Evolutionary conservation across 768 basidiomycete genomes (phyloP).

Genomic region (Vararia minispora): DNA sequence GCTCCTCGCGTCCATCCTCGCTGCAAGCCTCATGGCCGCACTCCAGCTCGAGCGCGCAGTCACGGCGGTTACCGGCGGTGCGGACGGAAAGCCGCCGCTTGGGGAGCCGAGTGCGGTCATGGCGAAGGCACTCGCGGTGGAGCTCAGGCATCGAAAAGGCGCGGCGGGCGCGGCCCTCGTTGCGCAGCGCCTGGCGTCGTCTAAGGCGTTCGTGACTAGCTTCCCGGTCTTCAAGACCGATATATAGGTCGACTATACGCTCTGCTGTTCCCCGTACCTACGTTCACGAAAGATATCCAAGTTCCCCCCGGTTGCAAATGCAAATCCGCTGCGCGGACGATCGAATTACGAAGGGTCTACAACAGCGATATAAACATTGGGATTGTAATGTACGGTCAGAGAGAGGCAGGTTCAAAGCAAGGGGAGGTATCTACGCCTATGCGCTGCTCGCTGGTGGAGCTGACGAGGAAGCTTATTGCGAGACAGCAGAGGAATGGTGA

Average conservation of each 20-base stretch:
- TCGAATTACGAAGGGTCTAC: constrained; percentile 1
- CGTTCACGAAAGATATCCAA: no score
- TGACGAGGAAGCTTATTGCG: constrained; percentile 7
- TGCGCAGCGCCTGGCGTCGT: constrained; percentile 48
- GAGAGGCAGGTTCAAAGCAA: constrained; percentile 23
- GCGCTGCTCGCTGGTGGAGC: no score
- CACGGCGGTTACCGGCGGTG: constrained; percentile 36
- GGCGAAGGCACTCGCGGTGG: constrained; percentile 54
- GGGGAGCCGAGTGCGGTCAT: constrained; percentile 55
- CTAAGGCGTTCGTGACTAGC: constrained; percentile 57
- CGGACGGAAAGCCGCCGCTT: constrained; percentile 37
- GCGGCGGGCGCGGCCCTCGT: constrained; percentile 42
- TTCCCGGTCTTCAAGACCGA: constrained; percentile 55
- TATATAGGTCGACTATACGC: no score
- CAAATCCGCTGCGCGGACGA: no score
- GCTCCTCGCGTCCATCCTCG: constrained; percentile 51
- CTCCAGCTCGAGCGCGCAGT: constrained; percentile 65
- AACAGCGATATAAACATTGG: constrained; percentile 6
- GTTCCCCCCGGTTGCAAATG: no score
- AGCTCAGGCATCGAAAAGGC: constrained; percentile 40
- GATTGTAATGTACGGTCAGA: background rate
- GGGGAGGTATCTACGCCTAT: background rate
- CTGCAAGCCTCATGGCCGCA: constrained; percentile 54
- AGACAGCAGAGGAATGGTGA: background rate
- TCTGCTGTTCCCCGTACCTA: no score